Percentiles rank a stretch among this genome's conserved stretches.
These are phyloP conservation scores for Tolypocladium ophioglossoides DNA, from an alignment of 2,329 filamentous ascomycete species.

Conservation along the genomic window DNA sequence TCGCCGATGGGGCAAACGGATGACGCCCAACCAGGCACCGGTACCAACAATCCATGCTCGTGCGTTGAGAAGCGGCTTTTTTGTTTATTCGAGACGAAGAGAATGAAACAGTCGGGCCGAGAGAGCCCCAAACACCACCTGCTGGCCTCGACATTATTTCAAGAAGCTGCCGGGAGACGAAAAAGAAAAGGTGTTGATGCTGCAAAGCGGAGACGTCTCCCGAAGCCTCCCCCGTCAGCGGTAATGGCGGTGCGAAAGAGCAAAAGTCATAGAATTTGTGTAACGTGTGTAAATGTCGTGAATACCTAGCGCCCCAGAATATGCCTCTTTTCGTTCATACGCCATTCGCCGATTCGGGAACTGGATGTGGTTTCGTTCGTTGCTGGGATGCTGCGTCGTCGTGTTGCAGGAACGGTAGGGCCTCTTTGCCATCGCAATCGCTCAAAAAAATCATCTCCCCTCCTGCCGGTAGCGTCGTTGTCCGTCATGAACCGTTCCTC, in stretches of 20 bases:
- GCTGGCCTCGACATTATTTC: neutral
- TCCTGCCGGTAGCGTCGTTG: conserved; percentile 1
- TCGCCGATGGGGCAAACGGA: neutral
- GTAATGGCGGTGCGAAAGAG: neutral
- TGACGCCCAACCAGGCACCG: neutral
- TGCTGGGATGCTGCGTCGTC: conserved; percentile 21
- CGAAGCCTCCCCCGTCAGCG: neutral
- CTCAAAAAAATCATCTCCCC: conserved; percentile 11
- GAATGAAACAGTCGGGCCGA: neutral
- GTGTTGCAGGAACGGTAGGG: conserved; percentile 13
- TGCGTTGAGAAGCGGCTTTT: neutral
- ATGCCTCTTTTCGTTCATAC: conserved; percentile 26
- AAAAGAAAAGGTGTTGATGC: neutral
- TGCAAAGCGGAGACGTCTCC: neutral
- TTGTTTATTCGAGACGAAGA: neutral
- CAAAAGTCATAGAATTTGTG: conserved; percentile 6
- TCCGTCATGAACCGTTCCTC: conserved; percentile 4
- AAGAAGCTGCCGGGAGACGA: neutral
- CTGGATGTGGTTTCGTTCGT: conserved; percentile 20
- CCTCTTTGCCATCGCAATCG: conserved; percentile 14
- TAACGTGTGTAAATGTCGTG: conserved; percentile 20
- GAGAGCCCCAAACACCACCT: neutral
- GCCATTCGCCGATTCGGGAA: conserved; percentile 28
- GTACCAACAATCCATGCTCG: neutral
- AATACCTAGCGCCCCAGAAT: conserved; percentile 25